phyloP scores from a whole-genome alignment of 2,329 filamentous ascomycete species.

The Nemania diffusa region DNA sequence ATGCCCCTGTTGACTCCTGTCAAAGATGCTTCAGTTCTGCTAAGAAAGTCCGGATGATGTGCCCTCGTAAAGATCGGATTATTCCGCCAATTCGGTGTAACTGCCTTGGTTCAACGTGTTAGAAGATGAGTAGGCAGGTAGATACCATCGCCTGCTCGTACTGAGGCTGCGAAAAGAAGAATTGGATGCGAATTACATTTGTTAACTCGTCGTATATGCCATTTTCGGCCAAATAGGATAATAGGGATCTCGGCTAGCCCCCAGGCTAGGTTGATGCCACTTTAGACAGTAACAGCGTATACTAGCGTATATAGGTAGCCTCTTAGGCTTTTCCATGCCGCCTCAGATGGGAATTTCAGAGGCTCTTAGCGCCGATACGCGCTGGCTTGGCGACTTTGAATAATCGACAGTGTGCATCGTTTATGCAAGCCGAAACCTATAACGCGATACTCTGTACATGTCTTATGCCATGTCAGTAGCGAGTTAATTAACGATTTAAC shows the following conservation, averaged over 20 bases:
- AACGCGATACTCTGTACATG: no score
- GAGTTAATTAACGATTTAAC: neutral
- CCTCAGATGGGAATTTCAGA: neutral
- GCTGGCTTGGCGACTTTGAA: neutral
- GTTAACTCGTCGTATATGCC: slow-evolving; percentile 22
- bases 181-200: neutral
- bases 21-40: neutral
- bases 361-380: neutral
- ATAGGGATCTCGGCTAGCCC: neutral
- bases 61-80: neutral
- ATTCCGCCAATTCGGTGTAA: neutral
- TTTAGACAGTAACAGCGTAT: neutral
- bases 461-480: neutral
- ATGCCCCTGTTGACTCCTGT: slow-evolving; percentile 3
- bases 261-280: neutral
- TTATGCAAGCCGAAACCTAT: slow-evolving; percentile 12
- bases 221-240: slow-evolving; percentile 11
- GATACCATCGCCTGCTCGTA: neutral
- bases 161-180: neutral
- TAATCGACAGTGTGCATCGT: neutral
- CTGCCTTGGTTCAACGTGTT: neutral
- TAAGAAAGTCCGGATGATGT: no score
- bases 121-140: neutral
- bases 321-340: neutral
- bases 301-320: no score